Base-by-base conservation (phyloP, 495 filamentous ascomycete species). In the Glutinoglossum americanum region DNA sequence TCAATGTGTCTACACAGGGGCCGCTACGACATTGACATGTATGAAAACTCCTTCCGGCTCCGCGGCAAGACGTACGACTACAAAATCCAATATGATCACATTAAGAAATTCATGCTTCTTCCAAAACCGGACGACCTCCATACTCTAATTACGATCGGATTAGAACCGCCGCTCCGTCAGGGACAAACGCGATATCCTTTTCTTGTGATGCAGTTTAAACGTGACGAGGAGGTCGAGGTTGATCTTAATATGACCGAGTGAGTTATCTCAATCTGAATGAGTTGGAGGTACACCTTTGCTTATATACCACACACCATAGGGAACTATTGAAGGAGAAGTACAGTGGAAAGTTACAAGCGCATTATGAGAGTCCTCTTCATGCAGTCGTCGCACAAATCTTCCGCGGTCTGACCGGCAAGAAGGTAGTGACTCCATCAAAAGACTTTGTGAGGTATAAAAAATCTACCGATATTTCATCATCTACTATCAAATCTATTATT, bases 51-150 rank as follows among this genome's bases (percentile, higher is more conserved):
- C 5, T 97, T 99, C 79, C 84, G 93, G 58, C 79, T 99, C 58
- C 90, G 93, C 54, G 93, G 93, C 54, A 97, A 97, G 71, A 99
- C 93, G 32, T 99, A 99, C 76, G 93, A 97, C 74, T 99, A 99
- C 79, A 99, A 99, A 76, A 95, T 99, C 60, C 87, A 94, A 71
- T 99, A 94, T 67, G 85, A 95, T 35, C 76, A 80, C 35, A 87
- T 96, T 73, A 99, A 99, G 74, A 97, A 97, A 70, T 97, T 97
- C 69, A 93, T 99, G 79, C 74, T 95, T 56, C 80, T 99, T 6
- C 93, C 93, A 5, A 99, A 97, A 72, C 89, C 92, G 9, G 93
- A 99, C 69, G 93, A 99, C 51, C 72, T 90, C 25, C 93, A 99
- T 66, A 87, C 80, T 53, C 83, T 99, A 70, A 89, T 97, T 61